Evolutionary conservation across 441 rosid genomes (phyloP), one percentile per base, ranked within the genome.

Genomic region (Metrosideros polymorpha): DNA sequence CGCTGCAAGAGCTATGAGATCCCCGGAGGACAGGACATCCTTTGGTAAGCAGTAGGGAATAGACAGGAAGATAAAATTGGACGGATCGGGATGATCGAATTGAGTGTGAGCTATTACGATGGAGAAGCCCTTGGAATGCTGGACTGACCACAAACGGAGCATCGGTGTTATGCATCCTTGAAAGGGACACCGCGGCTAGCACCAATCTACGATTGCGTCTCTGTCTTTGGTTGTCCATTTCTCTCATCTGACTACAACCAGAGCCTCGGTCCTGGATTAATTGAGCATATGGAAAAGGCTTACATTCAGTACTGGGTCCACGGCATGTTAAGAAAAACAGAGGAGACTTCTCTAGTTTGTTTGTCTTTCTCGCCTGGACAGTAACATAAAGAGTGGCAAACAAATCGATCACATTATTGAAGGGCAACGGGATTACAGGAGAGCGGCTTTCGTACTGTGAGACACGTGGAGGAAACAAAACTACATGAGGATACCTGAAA

Each of bases 11-110:
- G 2, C 59, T 25, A 51, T 32, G 43, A 47, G 17, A 54, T 90
- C 59, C 30, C 24, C 7, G 12, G 86, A 86, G 30, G 87, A 52
- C 25, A 30, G 24, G 5, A 24, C 85, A 9, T 63, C 35, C 4
- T 82, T 47, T 1, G 85, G n/a, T 15, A 87, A 45, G 19, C 85
- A 83, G 39, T 88, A 76, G 2, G 49, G 43, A 13, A 91, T 82
- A 30, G 85, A 17, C 7, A 27, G 66, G 35, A 90, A 92, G 5
- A 6, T 42, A 5, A 90, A 87, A 10, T 82, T 75, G 5, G 85
- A 88, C 12, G 90, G 86, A n/a, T 50, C 2, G n/a, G 89, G 92
- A 79, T 88, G 63, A 76, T 89, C 88, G 86, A 89, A 88, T 6
- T 87, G 59, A 32, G 90, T 45, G 82, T 87, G 90, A 30, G 66